These are phyloP conservation scores for Shiraia sp. DNA, from an alignment of 2,329 filamentous ascomycete species.

Conservation along the genomic window DNA sequence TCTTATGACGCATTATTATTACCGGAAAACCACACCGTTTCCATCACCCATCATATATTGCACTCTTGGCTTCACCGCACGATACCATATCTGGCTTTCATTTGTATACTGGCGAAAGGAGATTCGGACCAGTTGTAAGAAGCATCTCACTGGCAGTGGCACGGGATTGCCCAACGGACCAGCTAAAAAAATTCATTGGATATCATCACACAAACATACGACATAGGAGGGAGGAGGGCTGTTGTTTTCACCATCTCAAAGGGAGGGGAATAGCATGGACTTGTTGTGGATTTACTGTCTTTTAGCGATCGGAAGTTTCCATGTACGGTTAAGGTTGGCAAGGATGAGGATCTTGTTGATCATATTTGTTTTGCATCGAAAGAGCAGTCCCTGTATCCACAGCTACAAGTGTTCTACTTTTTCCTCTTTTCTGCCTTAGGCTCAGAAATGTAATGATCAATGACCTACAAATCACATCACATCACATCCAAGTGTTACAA, in stretches of 20 bases:
- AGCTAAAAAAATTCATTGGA: background rate
- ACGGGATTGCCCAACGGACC: background rate
- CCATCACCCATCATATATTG: too few species aligned
- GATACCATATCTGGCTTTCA: slow-evolving; percentile 6
- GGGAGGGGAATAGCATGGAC: background rate
- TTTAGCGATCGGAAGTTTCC: background rate
- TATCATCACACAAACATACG: background rate
- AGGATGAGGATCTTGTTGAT: background rate
- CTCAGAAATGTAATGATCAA: too few species aligned
- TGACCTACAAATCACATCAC: too few species aligned
- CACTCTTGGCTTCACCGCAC: slow-evolving; percentile 3
- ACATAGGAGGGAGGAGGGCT: background rate
- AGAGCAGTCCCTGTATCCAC: too few species aligned
- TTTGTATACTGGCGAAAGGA: slow-evolving; percentile 3
- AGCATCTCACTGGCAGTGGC: background rate
- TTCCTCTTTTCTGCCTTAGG: background rate
- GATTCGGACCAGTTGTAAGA: background rate
- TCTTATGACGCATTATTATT: background rate
- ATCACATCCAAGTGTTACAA: too few species aligned
- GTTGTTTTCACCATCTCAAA: background rate
- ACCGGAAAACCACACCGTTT: slow-evolving; percentile 1
- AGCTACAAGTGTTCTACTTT: background rate
- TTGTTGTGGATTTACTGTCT: slow-evolving; percentile 1
- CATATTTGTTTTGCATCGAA: too few species aligned
- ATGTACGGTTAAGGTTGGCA: background rate